These are phyloP conservation scores for Trichoderma guizhouense DNA, from an alignment of 2,329 filamentous ascomycete genomes.

Conservation along the genomic window DNA sequence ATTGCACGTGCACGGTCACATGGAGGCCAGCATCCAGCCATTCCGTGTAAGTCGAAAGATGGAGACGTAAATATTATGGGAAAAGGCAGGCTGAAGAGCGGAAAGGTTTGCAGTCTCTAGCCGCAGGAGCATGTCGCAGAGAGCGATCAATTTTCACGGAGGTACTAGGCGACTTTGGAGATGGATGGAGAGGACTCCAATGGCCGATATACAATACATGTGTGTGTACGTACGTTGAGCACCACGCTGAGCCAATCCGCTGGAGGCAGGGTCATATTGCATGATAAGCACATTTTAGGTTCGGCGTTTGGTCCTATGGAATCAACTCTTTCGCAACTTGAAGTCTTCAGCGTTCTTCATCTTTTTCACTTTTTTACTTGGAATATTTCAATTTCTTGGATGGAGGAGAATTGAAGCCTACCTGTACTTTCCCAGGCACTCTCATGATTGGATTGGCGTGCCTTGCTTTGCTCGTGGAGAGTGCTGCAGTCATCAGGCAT, in stretches of 20 bases:
- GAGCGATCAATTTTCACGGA: background rate
- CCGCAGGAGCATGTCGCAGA: background rate
- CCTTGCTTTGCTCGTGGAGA: background rate
- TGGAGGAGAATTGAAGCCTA: background rate
- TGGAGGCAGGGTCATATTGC: background rate
- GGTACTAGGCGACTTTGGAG: background rate
- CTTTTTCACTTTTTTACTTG: background rate
- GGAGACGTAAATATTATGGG: background rate
- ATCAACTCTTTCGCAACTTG: background rate
- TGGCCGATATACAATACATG: background rate
- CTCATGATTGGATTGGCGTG: constrained; percentile 7
- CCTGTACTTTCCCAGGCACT: background rate
- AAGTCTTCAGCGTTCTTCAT: background rate
- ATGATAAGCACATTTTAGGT: background rate
- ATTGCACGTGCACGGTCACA: constrained; percentile 15
- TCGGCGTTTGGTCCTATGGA: background rate
- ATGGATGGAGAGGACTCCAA: background rate
- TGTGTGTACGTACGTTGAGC: background rate
- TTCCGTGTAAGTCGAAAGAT: constrained; percentile 18
- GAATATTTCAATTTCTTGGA: no score
- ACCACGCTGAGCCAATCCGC: background rate
- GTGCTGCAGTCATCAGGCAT: background rate
- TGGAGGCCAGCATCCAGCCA: constrained; percentile 11
- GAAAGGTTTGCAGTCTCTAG: background rate
- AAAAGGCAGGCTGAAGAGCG: background rate